Percentiles rank a stretch among this genome's conserved stretches.
phyloP scores from a whole-genome alignment of 176 grass and related monocot genomes.

The Raddia distichophylla region DNA sequence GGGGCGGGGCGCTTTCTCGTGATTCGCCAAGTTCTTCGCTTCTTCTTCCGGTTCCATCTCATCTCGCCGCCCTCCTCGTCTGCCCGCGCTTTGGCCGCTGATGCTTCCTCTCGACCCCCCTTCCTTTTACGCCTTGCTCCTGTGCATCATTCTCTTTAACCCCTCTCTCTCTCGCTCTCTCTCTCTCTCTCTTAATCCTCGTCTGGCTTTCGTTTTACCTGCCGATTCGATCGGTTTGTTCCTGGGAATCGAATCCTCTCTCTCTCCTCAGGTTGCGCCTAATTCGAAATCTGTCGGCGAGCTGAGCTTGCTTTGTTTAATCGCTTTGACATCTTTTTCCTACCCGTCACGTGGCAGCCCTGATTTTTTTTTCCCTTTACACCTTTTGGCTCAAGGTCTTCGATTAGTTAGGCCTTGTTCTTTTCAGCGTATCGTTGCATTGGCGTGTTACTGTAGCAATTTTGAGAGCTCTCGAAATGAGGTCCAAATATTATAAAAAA shows the following conservation, averaged over 20 bases:
- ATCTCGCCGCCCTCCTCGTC: neutral
- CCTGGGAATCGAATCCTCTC: constrained; percentile 24
- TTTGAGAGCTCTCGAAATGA: no score
- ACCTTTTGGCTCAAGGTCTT: neutral
- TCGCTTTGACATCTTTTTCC: constrained; percentile 9
- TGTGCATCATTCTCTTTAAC: constrained; percentile 9
- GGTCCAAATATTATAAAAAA: no score
- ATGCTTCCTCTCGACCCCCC: neutral
- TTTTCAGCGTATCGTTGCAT: no score
- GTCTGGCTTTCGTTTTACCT: constrained; percentile 53
- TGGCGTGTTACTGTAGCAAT: no score
- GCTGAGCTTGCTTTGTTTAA: neutral
- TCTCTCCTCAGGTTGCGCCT: neutral
- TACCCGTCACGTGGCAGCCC: neutral
- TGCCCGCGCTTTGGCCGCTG: constrained; percentile 33
- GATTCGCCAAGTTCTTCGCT: constrained; percentile 67
- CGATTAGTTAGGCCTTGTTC: no score
- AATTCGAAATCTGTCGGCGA: constrained; percentile 44
- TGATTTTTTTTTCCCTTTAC: neutral
- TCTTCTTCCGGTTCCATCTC: constrained; percentile 32
- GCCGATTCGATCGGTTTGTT: constrained; percentile 58
- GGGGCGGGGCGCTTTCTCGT: constrained; percentile 65
- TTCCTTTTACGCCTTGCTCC: constrained; percentile 31
- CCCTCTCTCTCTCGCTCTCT: constrained; percentile 8
- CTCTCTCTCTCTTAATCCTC: constrained; percentile 3